A percentile compares a stretch with the other conserved stretches of the same genome.
These are phyloP conservation scores for Candida caryicola DNA, from an alignment of 805 yeast species.

Conservation along the genomic window DNA sequence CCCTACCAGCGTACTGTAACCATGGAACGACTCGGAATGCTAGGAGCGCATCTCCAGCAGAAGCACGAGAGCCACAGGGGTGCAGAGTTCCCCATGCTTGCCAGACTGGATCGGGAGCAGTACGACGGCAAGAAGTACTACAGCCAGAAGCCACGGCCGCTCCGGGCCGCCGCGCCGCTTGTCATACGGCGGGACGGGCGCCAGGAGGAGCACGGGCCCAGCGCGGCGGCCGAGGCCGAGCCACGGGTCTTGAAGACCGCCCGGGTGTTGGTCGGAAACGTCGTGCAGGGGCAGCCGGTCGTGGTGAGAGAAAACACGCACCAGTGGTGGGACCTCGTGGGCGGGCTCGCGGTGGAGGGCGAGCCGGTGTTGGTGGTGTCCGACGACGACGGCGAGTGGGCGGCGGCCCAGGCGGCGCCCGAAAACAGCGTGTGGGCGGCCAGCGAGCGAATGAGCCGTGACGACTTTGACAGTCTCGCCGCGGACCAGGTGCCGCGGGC, in stretches of 20 bases:
- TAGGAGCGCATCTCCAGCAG: slow-evolving; percentile 16
- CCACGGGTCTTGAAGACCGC: background rate
- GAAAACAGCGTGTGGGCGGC: background rate
- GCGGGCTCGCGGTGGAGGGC: slow-evolving; percentile 1
- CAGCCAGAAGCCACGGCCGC: background rate
- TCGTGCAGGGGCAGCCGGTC: background rate
- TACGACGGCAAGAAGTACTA: slow-evolving; percentile 10
- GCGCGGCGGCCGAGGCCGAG: background rate
- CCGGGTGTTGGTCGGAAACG: background rate
- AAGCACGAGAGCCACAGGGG: slow-evolving; percentile 1
- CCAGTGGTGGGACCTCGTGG: background rate
- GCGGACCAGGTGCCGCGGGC: background rate
- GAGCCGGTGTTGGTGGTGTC: background rate
- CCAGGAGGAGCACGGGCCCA: too few relatives aligned
- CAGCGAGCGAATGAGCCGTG: background rate
- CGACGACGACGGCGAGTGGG: background rate
- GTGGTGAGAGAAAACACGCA: background rate
- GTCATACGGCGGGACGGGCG: too few relatives aligned
- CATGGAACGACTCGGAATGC: slow-evolving; percentile 16
- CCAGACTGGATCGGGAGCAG: slow-evolving; percentile 12
- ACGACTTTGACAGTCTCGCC: background rate
- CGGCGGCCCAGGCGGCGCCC: too few relatives aligned
- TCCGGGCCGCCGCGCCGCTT: too few relatives aligned
- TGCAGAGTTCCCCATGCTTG: slow-evolving; percentile 18
- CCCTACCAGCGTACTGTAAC: too few relatives aligned